phyloP scores from a whole-genome alignment of 768 basidiomycete genomes.

The Naganishia kalamii region DNA sequence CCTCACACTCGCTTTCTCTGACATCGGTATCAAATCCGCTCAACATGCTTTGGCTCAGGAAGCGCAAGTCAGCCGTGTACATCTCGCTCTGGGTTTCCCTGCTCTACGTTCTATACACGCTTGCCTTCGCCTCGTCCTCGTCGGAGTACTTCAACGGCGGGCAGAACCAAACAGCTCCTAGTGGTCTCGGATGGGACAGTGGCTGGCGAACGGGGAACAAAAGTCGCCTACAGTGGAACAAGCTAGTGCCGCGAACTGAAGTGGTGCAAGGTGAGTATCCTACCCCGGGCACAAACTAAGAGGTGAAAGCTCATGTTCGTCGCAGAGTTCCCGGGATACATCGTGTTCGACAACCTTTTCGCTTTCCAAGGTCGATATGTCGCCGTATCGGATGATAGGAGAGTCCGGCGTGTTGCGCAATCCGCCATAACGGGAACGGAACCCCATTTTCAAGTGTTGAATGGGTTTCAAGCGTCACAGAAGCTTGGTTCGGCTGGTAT shows the following conservation, averaged over 20 bases:
- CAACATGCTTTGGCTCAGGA: background rate
- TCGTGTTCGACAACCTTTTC: constrained; percentile 21
- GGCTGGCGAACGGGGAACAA: background rate
- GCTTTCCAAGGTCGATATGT: constrained; percentile 7
- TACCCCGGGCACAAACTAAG: background rate
- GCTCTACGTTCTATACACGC: background rate
- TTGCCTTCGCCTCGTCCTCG: background rate
- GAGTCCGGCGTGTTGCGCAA: background rate
- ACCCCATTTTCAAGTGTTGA: background rate
- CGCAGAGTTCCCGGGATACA: constrained; percentile 7
- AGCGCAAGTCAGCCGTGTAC: background rate
- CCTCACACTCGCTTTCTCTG: too few relatives aligned
- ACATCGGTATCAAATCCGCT: too few relatives aligned
- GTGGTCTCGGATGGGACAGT: background rate
- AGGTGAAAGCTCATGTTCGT: background rate
- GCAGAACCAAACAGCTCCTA: too few relatives aligned
- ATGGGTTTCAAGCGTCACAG: background rate
- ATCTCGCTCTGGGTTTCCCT: background rate
- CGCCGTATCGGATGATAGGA: constrained; percentile 4
- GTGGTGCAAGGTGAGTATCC: background rate
- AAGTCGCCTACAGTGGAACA: background rate
- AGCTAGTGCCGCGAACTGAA: background rate
- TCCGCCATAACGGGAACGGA: background rate
- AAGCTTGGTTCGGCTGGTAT: constrained; percentile 9
- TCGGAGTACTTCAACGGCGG: background rate